phyloP scores from a whole-genome alignment of 1,284 basidiomycete species.

The Rugosomyces carneus region DNA sequence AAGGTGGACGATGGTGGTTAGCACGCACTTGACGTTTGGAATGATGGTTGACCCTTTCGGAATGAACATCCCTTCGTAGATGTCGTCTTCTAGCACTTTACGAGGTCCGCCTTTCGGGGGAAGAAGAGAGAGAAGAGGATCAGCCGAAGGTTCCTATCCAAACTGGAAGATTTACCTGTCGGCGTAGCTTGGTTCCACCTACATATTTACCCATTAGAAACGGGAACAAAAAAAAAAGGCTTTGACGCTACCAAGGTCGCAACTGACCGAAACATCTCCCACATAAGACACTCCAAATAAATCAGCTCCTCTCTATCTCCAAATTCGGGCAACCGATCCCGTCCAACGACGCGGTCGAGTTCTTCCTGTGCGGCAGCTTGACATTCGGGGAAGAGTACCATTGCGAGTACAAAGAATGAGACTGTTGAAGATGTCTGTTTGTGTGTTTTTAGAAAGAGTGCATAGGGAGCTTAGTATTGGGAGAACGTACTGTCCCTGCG shows the following conservation, averaged over 20 bases:
- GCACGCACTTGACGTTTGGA: constrained; percentile 16
- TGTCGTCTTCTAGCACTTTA: constrained; percentile 19
- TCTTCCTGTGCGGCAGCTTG: constrained; percentile 13
- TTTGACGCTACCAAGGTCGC: too few relatives aligned
- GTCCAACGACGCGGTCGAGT: constrained; percentile 11
- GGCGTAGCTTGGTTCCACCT: constrained; percentile 14
- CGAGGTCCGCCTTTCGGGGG: constrained; percentile 22
- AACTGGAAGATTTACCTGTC: constrained; percentile 4
- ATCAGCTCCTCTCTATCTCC: constrained; percentile 9
- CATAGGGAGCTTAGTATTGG: too few relatives aligned
- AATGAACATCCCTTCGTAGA: background rate
- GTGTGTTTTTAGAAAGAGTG: too few relatives aligned
- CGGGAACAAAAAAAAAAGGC: too few relatives aligned
- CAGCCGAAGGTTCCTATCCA: too few relatives aligned
- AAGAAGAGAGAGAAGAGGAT: too few relatives aligned
- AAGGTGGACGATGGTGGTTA: too few relatives aligned
- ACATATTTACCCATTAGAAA: background rate
- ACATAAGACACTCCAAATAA: constrained; percentile 12
- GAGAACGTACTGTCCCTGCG: background rate
- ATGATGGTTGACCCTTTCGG: constrained; percentile 17
- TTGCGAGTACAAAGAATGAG: constrained; percentile 13
- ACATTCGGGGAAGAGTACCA: constrained; percentile 11
- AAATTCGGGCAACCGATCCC: constrained; percentile 11
- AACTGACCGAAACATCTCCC: constrained; percentile 9
- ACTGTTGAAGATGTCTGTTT: constrained; percentile 13